Evolutionary conservation across 2,329 filamentous ascomycete genomes (phyloP), one percentile per base, ranked within the genome.

Genomic region (Fusarium coffeatum): DNA sequence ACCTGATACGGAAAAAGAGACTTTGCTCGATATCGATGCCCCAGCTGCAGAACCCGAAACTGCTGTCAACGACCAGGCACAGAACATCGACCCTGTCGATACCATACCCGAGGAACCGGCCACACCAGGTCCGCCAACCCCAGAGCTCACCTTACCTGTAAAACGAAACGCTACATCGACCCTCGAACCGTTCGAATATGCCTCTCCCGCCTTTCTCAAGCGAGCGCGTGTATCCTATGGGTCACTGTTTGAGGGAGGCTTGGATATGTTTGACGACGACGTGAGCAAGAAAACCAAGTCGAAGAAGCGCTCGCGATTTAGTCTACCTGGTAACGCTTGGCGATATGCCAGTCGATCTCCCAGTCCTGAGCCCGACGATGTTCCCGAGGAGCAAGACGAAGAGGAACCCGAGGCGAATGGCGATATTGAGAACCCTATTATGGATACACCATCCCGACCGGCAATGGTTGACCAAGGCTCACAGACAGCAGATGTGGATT

Each of bases 181-280:
- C 4, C 71, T 82, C 47, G 82, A 82, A 11, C 73, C 82, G 46
- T 81, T 84, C 20, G 87, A 91, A 71, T 96, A 89, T 81, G 84
- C 87, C 7, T 97, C 93, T 5, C 94, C 94, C 1, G 92, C 93
- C 1, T 97, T 97, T 72, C 81, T 93, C 22, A 94, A 92, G 77
- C 86, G 91, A 55, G 86, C 88, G 16, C 85, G 91, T 58, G 82
- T 91, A 6, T 94, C 92, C 0, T 91, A 91, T 59, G 90, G 90
- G 2, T 88, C 89, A 1, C 80, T 91, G 1, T 88, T 91, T 53
- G 88, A 92, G 68, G 85, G 85, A 7, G 85, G 85, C 3, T 86
- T 89, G 67, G 90, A 94, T 72, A 87, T 89, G 6, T 90, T 95
- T 16, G 90, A 93, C 63, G 91, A 92, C 84, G 73, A 88, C 88